These are phyloP conservation scores for Herpetospermum pedunculosum DNA, from an alignment of 306 rosid genomes.

Conservation along the genomic window DNA sequence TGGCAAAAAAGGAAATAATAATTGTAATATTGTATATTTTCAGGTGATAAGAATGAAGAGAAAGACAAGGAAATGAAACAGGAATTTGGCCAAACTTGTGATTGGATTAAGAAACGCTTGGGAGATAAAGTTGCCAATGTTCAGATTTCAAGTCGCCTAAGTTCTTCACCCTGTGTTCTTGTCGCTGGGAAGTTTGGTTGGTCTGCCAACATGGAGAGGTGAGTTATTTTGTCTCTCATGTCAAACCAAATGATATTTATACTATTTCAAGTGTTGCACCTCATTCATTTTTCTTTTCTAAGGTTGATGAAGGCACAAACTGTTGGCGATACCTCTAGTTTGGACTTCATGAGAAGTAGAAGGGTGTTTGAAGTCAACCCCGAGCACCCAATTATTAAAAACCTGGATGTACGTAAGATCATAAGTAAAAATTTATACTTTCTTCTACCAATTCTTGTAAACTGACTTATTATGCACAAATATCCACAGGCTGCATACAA, in stretches of 20 bases:
- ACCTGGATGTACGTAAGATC: conserved; percentile 55
- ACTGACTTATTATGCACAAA: neutral
- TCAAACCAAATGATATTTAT: neutral
- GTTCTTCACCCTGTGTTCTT: conserved; percentile 92
- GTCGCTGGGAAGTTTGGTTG: conserved; percentile 96
- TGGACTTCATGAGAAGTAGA: conserved; percentile 96
- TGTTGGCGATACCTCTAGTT: conserved; percentile 73
- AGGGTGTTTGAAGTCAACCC: conserved; percentile 96
- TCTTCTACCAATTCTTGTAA: neutral
- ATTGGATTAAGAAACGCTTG: conserved; percentile 86
- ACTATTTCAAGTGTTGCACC: neutral
- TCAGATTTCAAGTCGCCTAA: conserved; percentile 79
- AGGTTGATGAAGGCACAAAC: conserved; percentile 93
- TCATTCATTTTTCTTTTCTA: neutral
- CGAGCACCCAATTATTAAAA: conserved; percentile 69
- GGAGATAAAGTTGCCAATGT: conserved; percentile 91
- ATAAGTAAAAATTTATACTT: neutral
- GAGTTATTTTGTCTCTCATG: neutral
- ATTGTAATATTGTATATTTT: conserved; percentile 12
- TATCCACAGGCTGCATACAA: conserved; percentile 60
- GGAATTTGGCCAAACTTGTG: conserved; percentile 78
- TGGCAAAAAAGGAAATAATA: neutral
- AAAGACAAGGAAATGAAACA: conserved; percentile 77
- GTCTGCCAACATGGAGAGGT: conserved; percentile 99
- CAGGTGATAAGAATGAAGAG: conserved; percentile 92